phyloP scores from a whole-genome alignment of 108 stramenopile genomes.

The Skeletonema potamos region DNA sequence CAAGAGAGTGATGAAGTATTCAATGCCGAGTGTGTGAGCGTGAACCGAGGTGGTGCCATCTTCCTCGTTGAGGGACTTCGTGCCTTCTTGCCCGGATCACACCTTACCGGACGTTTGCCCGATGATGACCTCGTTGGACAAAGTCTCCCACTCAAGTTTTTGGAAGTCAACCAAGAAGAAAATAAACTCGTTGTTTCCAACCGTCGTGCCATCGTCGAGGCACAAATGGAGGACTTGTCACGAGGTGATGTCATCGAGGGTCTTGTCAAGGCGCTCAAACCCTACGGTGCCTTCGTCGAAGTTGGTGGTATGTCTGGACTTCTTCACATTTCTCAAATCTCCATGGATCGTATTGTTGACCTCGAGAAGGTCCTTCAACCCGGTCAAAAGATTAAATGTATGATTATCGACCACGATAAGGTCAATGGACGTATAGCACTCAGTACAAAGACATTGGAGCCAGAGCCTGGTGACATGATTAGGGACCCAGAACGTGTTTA shows the following conservation, averaged over 20 bases:
- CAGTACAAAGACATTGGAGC: constrained; percentile 95
- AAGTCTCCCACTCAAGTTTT: constrained; percentile 86
- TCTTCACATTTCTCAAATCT: constrained; percentile 97
- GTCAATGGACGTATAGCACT: constrained; percentile 94
- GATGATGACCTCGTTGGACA: constrained; percentile 89
- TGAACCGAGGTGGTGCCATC: constrained; percentile 96
- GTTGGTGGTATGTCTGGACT: constrained; percentile 95
- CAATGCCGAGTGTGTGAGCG: constrained; percentile 87
- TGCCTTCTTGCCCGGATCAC: constrained; percentile 95
- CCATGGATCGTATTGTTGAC: constrained; percentile 95
- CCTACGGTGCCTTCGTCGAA: constrained; percentile 98
- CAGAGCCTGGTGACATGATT: constrained; percentile 97
- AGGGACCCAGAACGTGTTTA: constrained; percentile 85
- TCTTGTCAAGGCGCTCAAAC: constrained; percentile 93
- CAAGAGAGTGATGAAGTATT: constrained; percentile 81
- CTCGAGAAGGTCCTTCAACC: constrained; percentile 88
- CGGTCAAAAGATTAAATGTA: constrained; percentile 93
- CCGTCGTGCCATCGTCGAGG: constrained; percentile 91
- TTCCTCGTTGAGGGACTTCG: constrained; percentile 90
- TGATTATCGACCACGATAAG: constrained; percentile 98
- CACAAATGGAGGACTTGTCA: constrained; percentile 89
- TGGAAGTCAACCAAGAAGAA: constrained; percentile 92
- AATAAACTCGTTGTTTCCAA: constrained; percentile 96
- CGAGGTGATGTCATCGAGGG: constrained; percentile 93
- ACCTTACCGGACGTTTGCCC: constrained; percentile 85